A percentile compares a stretch with the other conserved stretches of the same genome.
phyloP scores from a whole-genome alignment of 2,329 filamentous ascomycete genomes.

The Beauveria sp. region DNA sequence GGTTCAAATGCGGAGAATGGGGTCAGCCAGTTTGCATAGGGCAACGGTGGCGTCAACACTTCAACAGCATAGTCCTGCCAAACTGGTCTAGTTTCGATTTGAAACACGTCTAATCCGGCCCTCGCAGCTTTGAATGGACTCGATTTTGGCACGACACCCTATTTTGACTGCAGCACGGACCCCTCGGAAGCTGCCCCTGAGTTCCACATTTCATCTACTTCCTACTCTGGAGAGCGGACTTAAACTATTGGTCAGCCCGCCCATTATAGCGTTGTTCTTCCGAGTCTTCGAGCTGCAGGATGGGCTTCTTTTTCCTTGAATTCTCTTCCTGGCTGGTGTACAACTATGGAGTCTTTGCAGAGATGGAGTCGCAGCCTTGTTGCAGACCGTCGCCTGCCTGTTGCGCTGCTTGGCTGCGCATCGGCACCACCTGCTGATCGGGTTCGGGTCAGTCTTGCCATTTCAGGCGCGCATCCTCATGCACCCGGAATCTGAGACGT shows the following conservation, averaged over 20 bases:
- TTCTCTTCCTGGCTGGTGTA: neutral
- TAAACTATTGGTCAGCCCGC: neutral
- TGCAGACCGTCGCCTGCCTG: neutral
- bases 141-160: neutral
- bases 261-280: neutral
- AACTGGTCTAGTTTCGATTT: neutral
- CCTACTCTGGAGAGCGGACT: neutral
- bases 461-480: neutral
- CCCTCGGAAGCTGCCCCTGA: neutral
- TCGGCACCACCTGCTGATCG: neutral
- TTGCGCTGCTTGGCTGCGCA: neutral
- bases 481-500: slow-evolving; percentile 7
- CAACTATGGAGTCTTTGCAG: neutral
- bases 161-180: neutral
- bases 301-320: neutral
- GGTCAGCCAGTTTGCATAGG: neutral
- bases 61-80: neutral
- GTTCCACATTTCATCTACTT: slow-evolving; percentile 10
- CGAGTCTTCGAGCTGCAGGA: neutral
- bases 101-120: neutral
- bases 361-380: neutral
- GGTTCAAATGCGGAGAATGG: too few species aligned
- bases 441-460: neutral
- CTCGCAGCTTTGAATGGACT: neutral
- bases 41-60: neutral